Base-by-base conservation (phyloP, 192 early-diverging fungal genomes). In the Chytriomyces hyalinus region DNA sequence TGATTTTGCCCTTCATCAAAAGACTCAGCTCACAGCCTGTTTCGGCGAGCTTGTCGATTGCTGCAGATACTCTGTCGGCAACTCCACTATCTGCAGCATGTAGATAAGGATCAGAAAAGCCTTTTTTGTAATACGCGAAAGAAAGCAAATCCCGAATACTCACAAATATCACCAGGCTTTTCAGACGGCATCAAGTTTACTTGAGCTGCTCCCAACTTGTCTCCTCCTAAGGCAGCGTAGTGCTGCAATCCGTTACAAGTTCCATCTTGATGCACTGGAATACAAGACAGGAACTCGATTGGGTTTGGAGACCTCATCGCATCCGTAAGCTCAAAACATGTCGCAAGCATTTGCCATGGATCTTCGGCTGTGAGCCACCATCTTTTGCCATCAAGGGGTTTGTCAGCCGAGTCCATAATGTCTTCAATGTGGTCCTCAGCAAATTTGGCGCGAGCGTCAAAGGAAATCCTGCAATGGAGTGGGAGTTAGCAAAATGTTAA, bases 221-320 rank as follows among this genome's bases (percentile, higher is more conserved):
- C 97, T 76, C 95, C 94, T 64, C 96, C 96, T 69, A 99, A 84
- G 2, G 97, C 96, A 4, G 97, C 97, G 80, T 98, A 98, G 85
- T 99, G 97, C 87, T 99, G 97, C 71, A 99, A 85, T 10, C 97
- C 97, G 74, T 98, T 98, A 84, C 97, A 99, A 0, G 95, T 96
- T 43, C 96, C 97, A 80, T 99, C 97, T 80, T 97, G 96, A 82
- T 99, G 97, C 17, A 99, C 87, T 9, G 95, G 96, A 61, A 97
- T 80, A 13, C 87, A 80, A 61, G 92, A 94, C 50, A 86, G 77
- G 74, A 89, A 97, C 44, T 82, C 80, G 24, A 85, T 84, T 0
- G 97, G 95, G 22, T 95, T 80, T 6, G 90, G 86, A 62, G 90
- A 92, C 28, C 90, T 84, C 15, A 92, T 62, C 0, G 97, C 97